Base-by-base conservation (phyloP, 2,329 filamentous ascomycete genomes). In the Fusarium foetens region DNA sequence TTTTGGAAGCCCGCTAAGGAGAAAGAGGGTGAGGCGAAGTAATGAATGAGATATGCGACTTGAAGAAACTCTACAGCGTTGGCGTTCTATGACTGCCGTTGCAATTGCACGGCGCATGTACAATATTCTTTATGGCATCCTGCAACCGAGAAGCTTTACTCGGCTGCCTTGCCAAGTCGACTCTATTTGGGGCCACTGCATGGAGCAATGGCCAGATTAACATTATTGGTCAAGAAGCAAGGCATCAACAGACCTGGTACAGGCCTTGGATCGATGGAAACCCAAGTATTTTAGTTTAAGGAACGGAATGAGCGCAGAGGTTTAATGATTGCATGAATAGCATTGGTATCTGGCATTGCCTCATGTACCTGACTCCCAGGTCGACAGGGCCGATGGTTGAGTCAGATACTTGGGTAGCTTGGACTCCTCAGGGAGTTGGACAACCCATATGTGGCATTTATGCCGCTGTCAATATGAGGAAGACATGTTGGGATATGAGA, bases 1-100 rank as follows among this genome's bases (percentile, higher is more conserved):
- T 95, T 95, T 80, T 95, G 92, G 92, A 93, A 92, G 81, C 84
- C 86, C 14, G 90, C 87, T 76, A 86, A 87, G 68, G 79, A 83
- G 43, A 86, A 87, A 71, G 79, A 83, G 41, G 73, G 66, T 6
- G 66, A 77, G 38, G 58, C 80, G 39, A 72, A 75, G n/a, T 80
- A 74, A 61, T 61, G 36, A 59, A 51, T 31, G 57, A 38, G 23
- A 57, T 51, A 41, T 55, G 29, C 45, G 54, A 60, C 36, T 53
- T 42, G 43, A 68, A 64, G 46, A 48, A 65, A 54, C 58, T 31
- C 49, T 63, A 41, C 29, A 72, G 65, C 64, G 67, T 66, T 60
- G 67, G 67, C 66, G 60, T 66, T 51, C 55, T 61, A 65, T 67
- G 66, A 61, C 70, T 60, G 62, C 76, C 70, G 75, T 77, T 66